phyloP scores from a whole-genome alignment of 495 filamentous ascomycete species.

The Pseudevernia furfuracea region DNA sequence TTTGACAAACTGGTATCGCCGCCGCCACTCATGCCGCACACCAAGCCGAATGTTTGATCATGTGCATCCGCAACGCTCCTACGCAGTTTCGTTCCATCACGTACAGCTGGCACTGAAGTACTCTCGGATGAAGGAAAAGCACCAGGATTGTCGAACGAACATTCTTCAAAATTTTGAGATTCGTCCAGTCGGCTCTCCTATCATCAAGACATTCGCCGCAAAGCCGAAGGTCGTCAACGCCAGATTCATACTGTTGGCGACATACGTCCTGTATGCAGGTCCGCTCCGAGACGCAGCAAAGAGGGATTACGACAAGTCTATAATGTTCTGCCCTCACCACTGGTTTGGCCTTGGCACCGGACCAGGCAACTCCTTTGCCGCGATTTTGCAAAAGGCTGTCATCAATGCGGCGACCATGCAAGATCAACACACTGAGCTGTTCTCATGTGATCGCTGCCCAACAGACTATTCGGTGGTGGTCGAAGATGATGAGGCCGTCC shows the following conservation, averaged over 20 bases:
- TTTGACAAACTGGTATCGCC: conserved; percentile 20
- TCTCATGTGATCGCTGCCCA: conserved; percentile 16
- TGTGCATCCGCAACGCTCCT: conserved; percentile 16
- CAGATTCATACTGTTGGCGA: conserved; percentile 14
- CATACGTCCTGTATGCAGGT: conserved; percentile 16
- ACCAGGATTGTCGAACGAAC: conserved; percentile 18
- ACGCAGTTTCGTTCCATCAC: conserved; percentile 16
- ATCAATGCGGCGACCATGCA: conserved; percentile 10
- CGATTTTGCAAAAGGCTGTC: conserved; percentile 15
- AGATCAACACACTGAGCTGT: conserved; percentile 12
- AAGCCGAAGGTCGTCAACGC: conserved; percentile 17
- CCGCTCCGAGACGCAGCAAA: conserved; percentile 16
- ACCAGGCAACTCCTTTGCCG: conserved; percentile 12
- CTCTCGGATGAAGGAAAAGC: conserved; percentile 18
- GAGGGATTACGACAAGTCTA: conserved; percentile 7
- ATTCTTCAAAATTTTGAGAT: conserved; percentile 17
- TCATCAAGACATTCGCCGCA: conserved; percentile 17
- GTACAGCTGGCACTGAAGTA: conserved; percentile 20
- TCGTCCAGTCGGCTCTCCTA: conserved; percentile 13
- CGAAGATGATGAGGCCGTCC: conserved; percentile 12
- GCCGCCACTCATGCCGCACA: conserved; percentile 16
- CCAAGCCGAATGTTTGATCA: conserved; percentile 13
- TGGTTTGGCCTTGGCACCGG: conserved; percentile 15
- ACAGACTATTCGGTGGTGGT: conserved; percentile 17
- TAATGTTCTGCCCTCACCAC: conserved; percentile 17